A percentile compares a stretch with the other conserved stretches of the same genome.
Evolutionary conservation across 805 yeast species (phyloP).

Genomic region (Yarrowia sp.): DNA sequence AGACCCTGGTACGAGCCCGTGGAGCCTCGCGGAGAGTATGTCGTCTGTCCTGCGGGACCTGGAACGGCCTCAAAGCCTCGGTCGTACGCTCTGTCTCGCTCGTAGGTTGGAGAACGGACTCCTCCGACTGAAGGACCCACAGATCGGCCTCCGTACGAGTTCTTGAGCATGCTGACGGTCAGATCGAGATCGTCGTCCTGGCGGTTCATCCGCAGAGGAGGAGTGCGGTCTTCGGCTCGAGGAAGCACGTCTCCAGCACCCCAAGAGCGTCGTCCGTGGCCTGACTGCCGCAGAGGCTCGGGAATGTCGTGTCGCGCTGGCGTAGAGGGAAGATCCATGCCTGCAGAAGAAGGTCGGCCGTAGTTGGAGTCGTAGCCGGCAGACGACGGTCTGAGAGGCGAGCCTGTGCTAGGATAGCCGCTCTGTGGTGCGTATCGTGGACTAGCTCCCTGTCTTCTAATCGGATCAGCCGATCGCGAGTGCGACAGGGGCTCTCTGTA

Average conservation of each 20-base stretch:
- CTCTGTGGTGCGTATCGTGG: background rate
- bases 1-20: constrained; percentile 2
- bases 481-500: constrained; percentile 14
- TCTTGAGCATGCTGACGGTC: constrained; percentile 15
- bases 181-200: constrained; percentile 1
- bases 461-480: constrained; percentile 1
- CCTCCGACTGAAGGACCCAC: background rate
- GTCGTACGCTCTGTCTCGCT: constrained; percentile 15
- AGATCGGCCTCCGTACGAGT: constrained; percentile 12
- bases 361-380: background rate
- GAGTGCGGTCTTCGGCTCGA: background rate
- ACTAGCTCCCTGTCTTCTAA: background rate
- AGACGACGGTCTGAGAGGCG: background rate
- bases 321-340: background rate
- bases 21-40: constrained; percentile 21
- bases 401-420: background rate
- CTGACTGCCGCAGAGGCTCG: constrained; percentile 1
- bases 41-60: background rate
- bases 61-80: background rate
- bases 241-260: constrained; percentile 16
- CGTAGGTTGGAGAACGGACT: background rate
- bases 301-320: constrained; percentile 1
- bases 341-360: background rate
- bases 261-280: constrained; percentile 11
- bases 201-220: background rate